Evolutionary conservation across 2,329 filamentous ascomycete species (phyloP), one percentile per base, ranked within the genome.

Genomic region (Sarocladiaceae sp.): DNA sequence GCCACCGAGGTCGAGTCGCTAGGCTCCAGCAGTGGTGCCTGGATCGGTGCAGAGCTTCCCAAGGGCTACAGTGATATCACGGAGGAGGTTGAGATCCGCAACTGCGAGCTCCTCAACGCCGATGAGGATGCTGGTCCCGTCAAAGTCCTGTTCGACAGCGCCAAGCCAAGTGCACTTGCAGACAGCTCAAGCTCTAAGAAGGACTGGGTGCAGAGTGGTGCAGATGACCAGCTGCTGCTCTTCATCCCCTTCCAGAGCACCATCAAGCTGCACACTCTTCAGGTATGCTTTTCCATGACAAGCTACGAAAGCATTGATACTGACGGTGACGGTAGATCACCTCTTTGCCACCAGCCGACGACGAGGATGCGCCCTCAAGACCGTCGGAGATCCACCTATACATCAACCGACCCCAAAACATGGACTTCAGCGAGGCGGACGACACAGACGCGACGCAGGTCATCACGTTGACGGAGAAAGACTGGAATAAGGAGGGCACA

Each of bases 121-220:
- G 88, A 95, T 57, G 82, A 80, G 54, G 81, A 86, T 33, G 80
- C 82, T 50, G 89, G 86, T 7, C 72, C 74, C 29, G 85, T 89
- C 46, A 76, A 82, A 53, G 78, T 79, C 7, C 70, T 97, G 15
- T 89, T 97, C 59, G 80, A 83, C n/a, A 52, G 56, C 4, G 67
- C 71, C 46, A 80, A 83, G 63, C 90, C 90, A 5, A 79, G 73
- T 44, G 73, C 73, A 1, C 63, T 90, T 45, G 62, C 65, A 40
- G 81, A 81, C 58, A 48, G 51, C 26, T 62, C 69, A 21, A 51
- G 51, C 45, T 23, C 33, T 9, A 29, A 33, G 15, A 80, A 78
- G 59, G 91, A 98, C 65, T 97, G 87, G 83, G 82, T 97, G 18
- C 88, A 96, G 72, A 96, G 88, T 63, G 91, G 96, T 59, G 94